A percentile compares a stretch with the other conserved stretches of the same genome.
These are phyloP conservation scores for Pseudoscleropodium purum DNA, from an alignment of 225 moss, liverwort and hornwort species.

Conservation along the genomic window DNA sequence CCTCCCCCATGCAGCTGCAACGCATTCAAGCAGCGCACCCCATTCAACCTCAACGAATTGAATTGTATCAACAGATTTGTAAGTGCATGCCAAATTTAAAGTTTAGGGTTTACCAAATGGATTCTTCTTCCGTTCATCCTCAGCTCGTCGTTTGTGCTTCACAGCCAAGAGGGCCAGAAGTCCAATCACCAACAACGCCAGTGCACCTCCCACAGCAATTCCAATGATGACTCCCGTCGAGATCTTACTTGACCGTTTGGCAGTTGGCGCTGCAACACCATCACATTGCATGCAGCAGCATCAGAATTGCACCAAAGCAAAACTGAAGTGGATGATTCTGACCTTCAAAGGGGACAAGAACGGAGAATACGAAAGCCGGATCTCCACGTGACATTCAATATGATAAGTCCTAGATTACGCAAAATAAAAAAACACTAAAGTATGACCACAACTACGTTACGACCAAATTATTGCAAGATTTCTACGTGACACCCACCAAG, in stretches of 20 bases:
- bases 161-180: slow-evolving; percentile 28
- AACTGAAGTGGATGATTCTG: not conserved
- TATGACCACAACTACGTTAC: not conserved
- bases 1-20: slow-evolving; percentile 48
- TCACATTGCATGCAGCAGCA: not conserved
- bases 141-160: slow-evolving; percentile 62
- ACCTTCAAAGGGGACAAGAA: too few species aligned
- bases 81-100: not conserved
- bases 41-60: not conserved
- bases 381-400: not conserved
- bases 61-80: not conserved
- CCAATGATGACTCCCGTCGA: slow-evolving; percentile 36
- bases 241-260: not conserved
- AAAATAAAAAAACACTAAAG: not conserved
- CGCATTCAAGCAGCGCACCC: not conserved
- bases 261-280: not conserved
- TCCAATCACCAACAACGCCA: slow-evolving; percentile 1
- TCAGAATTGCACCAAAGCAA: not conserved
- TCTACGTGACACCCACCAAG: not conserved
- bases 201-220: slow-evolving; percentile 36
- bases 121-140: slow-evolving; percentile 48
- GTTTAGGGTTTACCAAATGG: slow-evolving; percentile 46
- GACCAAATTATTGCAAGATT: not conserved
- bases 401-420: not conserved
- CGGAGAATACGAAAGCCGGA: not conserved